These are phyloP conservation scores for Pleurotus eryngii DNA, from an alignment of 768 basidiomycete species.

Conservation along the genomic window DNA sequence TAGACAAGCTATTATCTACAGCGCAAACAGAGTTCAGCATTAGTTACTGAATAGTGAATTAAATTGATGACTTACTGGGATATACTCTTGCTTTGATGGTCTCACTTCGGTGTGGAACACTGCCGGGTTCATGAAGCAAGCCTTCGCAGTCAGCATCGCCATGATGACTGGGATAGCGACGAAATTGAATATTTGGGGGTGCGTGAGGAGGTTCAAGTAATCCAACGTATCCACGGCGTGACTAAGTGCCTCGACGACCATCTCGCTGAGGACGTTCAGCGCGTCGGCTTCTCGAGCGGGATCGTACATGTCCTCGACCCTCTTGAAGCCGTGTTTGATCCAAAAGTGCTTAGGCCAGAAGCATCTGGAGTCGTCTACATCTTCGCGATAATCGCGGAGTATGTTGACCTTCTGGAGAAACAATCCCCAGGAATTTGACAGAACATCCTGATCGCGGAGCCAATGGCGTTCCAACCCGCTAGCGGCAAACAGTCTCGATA, in stretches of 20 bases:
- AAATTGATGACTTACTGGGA: background rate
- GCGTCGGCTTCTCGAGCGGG: background rate
- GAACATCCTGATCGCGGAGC: background rate
- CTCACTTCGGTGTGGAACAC: background rate
- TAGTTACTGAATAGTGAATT: background rate
- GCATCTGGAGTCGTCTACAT: slow-evolving; percentile 1
- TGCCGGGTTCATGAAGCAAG: slow-evolving; percentile 3
- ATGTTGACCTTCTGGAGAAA: slow-evolving; percentile 4
- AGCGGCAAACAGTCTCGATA: background rate
- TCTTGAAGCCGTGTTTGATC: slow-evolving; percentile 1
- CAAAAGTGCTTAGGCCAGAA: slow-evolving; percentile 1
- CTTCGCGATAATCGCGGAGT: background rate
- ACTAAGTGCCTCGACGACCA: slow-evolving; percentile 3
- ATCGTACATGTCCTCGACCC: background rate
- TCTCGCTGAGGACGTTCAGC: slow-evolving; percentile 1
- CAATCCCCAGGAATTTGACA: background rate
- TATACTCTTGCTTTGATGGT: background rate
- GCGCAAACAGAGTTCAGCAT: background rate
- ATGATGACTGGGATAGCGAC: background rate
- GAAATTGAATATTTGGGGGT: slow-evolving; percentile 1
- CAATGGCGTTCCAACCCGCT: background rate
- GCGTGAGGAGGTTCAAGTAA: background rate
- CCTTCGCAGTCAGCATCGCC: background rate
- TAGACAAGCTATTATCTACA: background rate
- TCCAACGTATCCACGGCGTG: background rate